Evolutionary conservation across 768 basidiomycete species (phyloP).

Genomic region (Piloderma croceum): DNA sequence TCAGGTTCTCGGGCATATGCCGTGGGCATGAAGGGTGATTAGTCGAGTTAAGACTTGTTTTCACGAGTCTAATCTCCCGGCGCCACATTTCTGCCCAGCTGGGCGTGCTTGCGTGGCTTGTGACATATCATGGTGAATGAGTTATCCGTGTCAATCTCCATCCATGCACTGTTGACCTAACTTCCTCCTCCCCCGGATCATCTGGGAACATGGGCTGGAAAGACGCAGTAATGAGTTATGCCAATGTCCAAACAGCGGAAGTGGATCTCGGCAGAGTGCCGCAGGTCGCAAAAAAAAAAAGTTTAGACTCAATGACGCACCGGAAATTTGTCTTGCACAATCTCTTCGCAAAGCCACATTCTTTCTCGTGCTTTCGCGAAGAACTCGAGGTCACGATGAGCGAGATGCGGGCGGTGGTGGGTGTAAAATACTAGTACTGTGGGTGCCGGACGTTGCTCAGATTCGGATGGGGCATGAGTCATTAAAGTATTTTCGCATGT

Average conservation of each 20-base stretch:
- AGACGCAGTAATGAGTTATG: too few species aligned
- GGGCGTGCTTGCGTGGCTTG: too few species aligned
- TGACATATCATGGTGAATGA: too few species aligned
- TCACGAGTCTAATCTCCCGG: too few species aligned
- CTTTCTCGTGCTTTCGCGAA: conserved; percentile 54
- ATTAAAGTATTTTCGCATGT: conserved; percentile 53
- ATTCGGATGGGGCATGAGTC: conserved; percentile 17
- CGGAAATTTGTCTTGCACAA: conserved; percentile 52
- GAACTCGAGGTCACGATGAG: conserved; percentile 78
- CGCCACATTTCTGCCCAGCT: too few species aligned
- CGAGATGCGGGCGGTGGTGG: conserved; percentile 82
- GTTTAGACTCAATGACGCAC: conserved; percentile 33
- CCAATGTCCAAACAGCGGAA: too few species aligned
- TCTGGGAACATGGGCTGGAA: conserved; percentile 84
- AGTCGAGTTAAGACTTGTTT: too few species aligned
- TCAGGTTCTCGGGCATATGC: too few species aligned
- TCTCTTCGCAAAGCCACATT: conserved; percentile 77
- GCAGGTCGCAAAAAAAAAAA: not conserved
- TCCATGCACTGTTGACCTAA: conserved; percentile 81
- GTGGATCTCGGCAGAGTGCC: not conserved
- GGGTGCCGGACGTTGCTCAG: conserved; percentile 5
- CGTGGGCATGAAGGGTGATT: too few species aligned
- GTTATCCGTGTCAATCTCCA: conserved; percentile 58
- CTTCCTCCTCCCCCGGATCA: conserved; percentile 71
- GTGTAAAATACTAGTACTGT: conserved; percentile 78